A percentile compares a stretch with the other conserved stretches of the same genome.
Evolutionary conservation across 768 basidiomycete species (phyloP).

Genomic region (Pleurotus sapidus): DNA sequence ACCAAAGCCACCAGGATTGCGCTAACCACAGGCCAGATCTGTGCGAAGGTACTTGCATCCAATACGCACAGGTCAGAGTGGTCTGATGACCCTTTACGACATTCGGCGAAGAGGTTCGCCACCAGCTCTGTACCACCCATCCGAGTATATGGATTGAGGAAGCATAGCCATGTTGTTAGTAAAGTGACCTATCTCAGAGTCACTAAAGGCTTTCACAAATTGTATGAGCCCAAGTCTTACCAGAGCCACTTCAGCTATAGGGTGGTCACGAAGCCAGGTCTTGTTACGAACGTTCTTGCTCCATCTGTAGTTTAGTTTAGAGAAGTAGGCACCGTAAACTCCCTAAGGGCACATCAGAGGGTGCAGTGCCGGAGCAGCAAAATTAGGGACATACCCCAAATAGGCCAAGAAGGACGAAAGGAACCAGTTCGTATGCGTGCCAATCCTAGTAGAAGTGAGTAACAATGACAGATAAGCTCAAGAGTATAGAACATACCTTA

Average conservation of each 20-base stretch:
- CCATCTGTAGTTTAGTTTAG: constrained; percentile 90
- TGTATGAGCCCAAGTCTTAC: constrained; percentile 37
- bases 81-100: constrained; percentile 54
- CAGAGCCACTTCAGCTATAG: constrained; percentile 78
- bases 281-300: constrained; percentile 76
- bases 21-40: constrained; percentile 60
- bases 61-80: constrained; percentile 71
- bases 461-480: not conserved
- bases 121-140: constrained; percentile 97
- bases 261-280: constrained; percentile 79
- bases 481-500: constrained; percentile 42
- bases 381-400: constrained; percentile 64
- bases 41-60: constrained; percentile 50
- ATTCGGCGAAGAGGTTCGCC: constrained; percentile 89
- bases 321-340: constrained; percentile 91
- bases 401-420: constrained; percentile 84
- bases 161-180: constrained; percentile 74
- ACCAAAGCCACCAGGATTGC: constrained; percentile 75
- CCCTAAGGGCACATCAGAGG: constrained; percentile 47
- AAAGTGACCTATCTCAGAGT: constrained; percentile 59
- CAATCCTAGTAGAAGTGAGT: constrained; percentile 59
- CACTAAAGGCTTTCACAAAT: not conserved
- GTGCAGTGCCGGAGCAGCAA: not conserved
- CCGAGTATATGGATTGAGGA: constrained; percentile 85
- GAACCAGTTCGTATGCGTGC: constrained; percentile 85